A percentile compares a stretch with the other conserved stretches of the same genome.
phyloP scores from a whole-genome alignment of 208 protist species.

The Leptomonas seymouri region DNA sequence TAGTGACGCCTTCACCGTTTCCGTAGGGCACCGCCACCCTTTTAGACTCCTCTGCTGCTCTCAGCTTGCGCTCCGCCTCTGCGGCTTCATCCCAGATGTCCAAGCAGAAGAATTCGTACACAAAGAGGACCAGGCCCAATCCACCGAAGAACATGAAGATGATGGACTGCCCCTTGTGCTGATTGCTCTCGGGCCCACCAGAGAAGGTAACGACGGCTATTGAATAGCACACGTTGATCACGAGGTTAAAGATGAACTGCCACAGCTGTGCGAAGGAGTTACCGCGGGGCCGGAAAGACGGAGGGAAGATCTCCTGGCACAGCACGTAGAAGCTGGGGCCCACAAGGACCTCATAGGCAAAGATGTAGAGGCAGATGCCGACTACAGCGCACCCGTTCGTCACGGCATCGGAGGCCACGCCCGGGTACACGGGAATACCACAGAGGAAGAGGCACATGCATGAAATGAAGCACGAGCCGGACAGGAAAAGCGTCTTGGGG shows the following conservation, averaged over 20 bases:
- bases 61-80: slow-evolving; percentile 1
- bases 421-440: slow-evolving; percentile 54
- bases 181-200: slow-evolving; percentile 12
- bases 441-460: slow-evolving; percentile 49
- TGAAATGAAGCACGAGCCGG: slow-evolving; percentile 33
- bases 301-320: slow-evolving; percentile 56
- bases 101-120: slow-evolving; percentile 28
- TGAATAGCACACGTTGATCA: slow-evolving; percentile 50
- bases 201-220: slow-evolving; percentile 11
- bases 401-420: slow-evolving; percentile 32
- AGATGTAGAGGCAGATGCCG: slow-evolving; percentile 58
- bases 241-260: slow-evolving; percentile 65
- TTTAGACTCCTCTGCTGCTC: neutral
- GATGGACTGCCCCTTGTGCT: slow-evolving; percentile 27
- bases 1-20: neutral
- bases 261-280: slow-evolving; percentile 42
- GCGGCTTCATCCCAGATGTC: slow-evolving; percentile 17
- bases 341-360: slow-evolving; percentile 51
- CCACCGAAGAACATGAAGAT: slow-evolving; percentile 27
- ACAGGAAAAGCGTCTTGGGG: slow-evolving; percentile 42
- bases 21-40: neutral
- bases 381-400: slow-evolving; percentile 42
- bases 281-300: slow-evolving; percentile 52
- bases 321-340: slow-evolving; percentile 63
- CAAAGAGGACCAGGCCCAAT: slow-evolving; percentile 15